Conservation (phyloP, 768 basidiomycete species). For the Leccinum ochraceum region DNA sequence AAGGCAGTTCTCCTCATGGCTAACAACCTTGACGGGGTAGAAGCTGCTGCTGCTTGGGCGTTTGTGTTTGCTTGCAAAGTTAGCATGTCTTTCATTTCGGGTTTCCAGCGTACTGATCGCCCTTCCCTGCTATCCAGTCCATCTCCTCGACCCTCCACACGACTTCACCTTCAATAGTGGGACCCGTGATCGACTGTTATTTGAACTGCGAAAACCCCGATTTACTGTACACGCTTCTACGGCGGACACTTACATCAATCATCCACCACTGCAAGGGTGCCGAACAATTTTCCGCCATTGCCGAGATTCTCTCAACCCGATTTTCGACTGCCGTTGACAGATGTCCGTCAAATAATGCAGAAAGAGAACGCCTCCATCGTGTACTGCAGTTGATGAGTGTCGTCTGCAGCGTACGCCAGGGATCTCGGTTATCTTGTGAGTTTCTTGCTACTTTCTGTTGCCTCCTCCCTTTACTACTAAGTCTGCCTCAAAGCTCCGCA, state of each 20-base stretch:
- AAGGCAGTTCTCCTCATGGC: constrained; percentile 58
- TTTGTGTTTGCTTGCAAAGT: constrained; percentile 82
- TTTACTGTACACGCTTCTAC: constrained; percentile 54
- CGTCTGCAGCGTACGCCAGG: constrained; percentile 64
- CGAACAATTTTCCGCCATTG: constrained; percentile 60
- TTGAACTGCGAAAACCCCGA: constrained; percentile 43
- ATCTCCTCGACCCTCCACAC: constrained; percentile 84
- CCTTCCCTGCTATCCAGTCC: constrained; percentile 45
- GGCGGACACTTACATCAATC: constrained; percentile 74
- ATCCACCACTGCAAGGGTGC: constrained; percentile 79
- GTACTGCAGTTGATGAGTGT: constrained; percentile 59
- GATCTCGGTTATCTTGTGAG: constrained; percentile 66
- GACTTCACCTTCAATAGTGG: constrained; percentile 61
- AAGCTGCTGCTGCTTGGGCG: constrained; percentile 72
- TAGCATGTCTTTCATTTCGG: constrained; percentile 1
- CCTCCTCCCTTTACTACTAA: constrained; percentile 3
- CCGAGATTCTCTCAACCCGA: constrained; percentile 51
- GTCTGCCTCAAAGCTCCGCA: constrained; percentile 35
- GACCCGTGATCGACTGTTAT: constrained; percentile 57
- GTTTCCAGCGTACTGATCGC: not conserved
- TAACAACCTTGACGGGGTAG: constrained; percentile 47
- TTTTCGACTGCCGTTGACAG: constrained; percentile 28
- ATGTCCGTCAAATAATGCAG: constrained; percentile 4
- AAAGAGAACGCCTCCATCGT: constrained; percentile 46
- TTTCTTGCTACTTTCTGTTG: constrained; percentile 7